Conservation (phyloP, 164 flowering plant genomes). For the Liquidambar formosana region DNA sequence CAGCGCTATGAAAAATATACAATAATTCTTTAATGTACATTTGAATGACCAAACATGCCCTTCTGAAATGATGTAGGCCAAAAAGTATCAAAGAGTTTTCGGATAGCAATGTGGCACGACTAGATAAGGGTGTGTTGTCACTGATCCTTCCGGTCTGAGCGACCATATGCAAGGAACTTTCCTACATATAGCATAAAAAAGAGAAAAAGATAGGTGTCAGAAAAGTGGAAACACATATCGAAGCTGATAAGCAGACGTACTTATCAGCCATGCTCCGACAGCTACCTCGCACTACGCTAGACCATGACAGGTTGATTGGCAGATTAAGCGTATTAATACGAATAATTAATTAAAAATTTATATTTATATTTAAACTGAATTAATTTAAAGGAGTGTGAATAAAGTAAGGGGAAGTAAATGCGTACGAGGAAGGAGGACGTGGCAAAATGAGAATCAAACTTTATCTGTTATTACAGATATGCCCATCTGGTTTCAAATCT, state of each 20-base stretch:
- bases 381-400: not conserved
- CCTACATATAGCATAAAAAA: not conserved
- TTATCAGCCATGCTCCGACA: slow-evolving; percentile 3
- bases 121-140: too few relatives aligned
- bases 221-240: not conserved
- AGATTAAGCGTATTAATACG: too few relatives aligned
- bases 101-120: too few relatives aligned
- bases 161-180: too few relatives aligned
- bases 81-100: too few relatives aligned
- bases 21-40: too few relatives aligned
- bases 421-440: not conserved
- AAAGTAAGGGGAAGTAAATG: not conserved
- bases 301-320: not conserved
- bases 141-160: not conserved
- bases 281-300: slow-evolving; percentile 6
- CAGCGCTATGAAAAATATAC: too few relatives aligned
- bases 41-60: too few relatives aligned
- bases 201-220: not conserved
- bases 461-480: not conserved
- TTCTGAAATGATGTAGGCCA: too few relatives aligned
- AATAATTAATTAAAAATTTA: not conserved
- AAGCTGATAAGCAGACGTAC: slow-evolving; percentile 2
- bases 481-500: not conserved
- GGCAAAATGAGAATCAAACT: not conserved
- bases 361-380: not conserved